Base-by-base conservation (phyloP, 768 basidiomycete species). In the Termitomyces sp. region DNA sequence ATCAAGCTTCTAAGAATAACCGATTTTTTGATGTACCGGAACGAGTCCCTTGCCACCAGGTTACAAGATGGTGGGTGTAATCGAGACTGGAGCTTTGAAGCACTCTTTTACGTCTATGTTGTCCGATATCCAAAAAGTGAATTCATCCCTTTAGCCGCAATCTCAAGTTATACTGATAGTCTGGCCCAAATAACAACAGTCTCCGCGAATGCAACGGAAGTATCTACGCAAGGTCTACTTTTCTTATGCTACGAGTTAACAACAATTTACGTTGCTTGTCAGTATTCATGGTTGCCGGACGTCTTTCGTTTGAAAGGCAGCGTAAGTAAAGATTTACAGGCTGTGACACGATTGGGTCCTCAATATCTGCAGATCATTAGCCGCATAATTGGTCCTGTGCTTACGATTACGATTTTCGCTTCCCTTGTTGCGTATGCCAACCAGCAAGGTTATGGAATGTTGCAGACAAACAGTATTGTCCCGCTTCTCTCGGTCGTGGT, bases 261-360 rank as follows among this genome's bases (percentile, higher is more conserved):
- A 46, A 15, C 1, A 46, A 41, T 38, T 56, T 21, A 51, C 26
- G 30, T 44, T n/a, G 8, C 42, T 38, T 30, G 17, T 50, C 17
- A 90, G 88, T 92, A 90, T 66, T 90, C 89, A 15, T 95, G 93
- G 92, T 74, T 94, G 12, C 90, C 92, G 2, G 93, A 94, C 69
- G 89, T 94, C 19, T 74, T 94, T 43, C 82, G 92, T 40, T 53
- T 93, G 59, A 84, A 92, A 75, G 88, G 90, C 61, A 91, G 87
- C 60, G 89, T 92, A 67, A 62, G 85, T 74, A n/a, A 26, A 30
- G 26, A 17, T 17, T 24, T 28, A 11, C 43, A 45, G 35, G 47
- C 37, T n/a, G 45, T 35, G 34, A 40, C 55, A 57, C 66, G 34
- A 55, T 41, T 28, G 15, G 19, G 49, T 44, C 17, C 14, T 30